Base-by-base conservation (phyloP, 148 eudicot species). In the Cornus controversa region DNA sequence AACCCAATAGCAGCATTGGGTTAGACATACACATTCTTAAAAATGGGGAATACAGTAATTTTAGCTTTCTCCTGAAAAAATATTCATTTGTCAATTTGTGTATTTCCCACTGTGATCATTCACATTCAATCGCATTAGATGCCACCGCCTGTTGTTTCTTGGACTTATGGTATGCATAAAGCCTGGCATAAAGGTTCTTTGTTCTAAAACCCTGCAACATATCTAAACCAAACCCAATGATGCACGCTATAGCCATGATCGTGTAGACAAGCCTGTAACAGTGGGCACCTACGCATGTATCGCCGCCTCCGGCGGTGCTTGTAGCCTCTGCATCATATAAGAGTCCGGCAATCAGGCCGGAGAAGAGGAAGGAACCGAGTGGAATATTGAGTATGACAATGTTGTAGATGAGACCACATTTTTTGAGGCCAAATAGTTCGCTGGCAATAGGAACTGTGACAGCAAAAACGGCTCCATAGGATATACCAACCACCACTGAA, bases 381-480 rank as follows among this genome's bases (percentile, higher is more conserved):
- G 99, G 98, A 22, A 96, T 92, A 76, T 92, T 93, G 72, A 96
- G 88, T 73, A 92, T 92, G 8, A 96, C 85, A 54, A 96, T 84
- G 73, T 96, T 96, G 87, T 96, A 96, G 40, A 96, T 84, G 72
- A 96, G 93, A 28, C 99, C 99, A 66, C 93, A 96, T 71, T 93
- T 90, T 79, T 91, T 96, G 76, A 96, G 98, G 10, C 99, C 98
- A 28, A 96, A 96, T 10, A 96, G 79, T 42, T 96, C 99, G 1
- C 98, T 93, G 78, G 99, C 99, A 0, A 97, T 88, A 2, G 99
- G 99, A 10, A 96, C 99, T 0, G 95, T 87, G 70, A 96, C 79
- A 0, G 99, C 98, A 7, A 96, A 84, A 7, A 98, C 95, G 42
- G 93, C 90, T 1, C 99, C 99, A 26, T 93, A 93, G 89, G 98